phyloP scores from a whole-genome alignment of 495 filamentous ascomycete genomes.

The Aspergillus sclerotiicarbonarius region DNA sequence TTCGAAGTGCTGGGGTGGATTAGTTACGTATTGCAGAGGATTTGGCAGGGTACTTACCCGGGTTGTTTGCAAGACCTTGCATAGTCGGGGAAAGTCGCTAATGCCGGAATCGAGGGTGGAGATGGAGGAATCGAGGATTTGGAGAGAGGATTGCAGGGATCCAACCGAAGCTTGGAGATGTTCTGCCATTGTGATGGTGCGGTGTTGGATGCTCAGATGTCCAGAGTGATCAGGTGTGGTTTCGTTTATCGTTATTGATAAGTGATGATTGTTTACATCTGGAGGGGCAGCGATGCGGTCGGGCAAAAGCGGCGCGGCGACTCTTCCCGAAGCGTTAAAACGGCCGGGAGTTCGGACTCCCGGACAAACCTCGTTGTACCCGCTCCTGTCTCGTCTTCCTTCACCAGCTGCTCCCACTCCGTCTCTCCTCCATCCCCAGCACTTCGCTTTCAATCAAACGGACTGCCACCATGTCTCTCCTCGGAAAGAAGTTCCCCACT shows the following conservation, averaged over 20 bases:
- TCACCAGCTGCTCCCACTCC: slow-evolving; percentile 32
- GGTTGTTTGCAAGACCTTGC: slow-evolving; percentile 68
- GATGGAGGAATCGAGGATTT: slow-evolving; percentile 72
- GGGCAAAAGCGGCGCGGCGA: slow-evolving; percentile 33
- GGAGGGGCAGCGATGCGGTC: slow-evolving; percentile 23
- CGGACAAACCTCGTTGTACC: slow-evolving; percentile 44
- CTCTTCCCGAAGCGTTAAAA: slow-evolving; percentile 16
- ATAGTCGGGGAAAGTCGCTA: slow-evolving; percentile 70
- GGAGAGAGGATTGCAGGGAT: slow-evolving; percentile 67
- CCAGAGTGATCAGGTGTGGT: neutral
- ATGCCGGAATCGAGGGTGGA: slow-evolving; percentile 69
- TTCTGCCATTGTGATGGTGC: slow-evolving; percentile 33
- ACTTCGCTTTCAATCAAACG: slow-evolving; percentile 15
- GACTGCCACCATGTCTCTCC: slow-evolving; percentile 65
- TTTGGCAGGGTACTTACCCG: slow-evolving; percentile 44
- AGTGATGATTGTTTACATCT: slow-evolving; percentile 32
- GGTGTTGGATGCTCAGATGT: neutral
- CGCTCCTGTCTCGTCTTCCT: slow-evolving; percentile 21
- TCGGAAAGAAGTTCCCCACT: slow-evolving; percentile 91
- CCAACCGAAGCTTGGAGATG: slow-evolving; percentile 64
- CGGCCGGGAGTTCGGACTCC: slow-evolving; percentile 23
- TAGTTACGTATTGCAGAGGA: neutral
- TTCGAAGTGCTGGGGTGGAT: slow-evolving; percentile 67
- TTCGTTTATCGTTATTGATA: slow-evolving; percentile 1
- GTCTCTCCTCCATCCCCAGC: slow-evolving; percentile 27